Evolutionary conservation across 768 basidiomycete species (phyloP).

Genomic region (Collybiopsis confluens): DNA sequence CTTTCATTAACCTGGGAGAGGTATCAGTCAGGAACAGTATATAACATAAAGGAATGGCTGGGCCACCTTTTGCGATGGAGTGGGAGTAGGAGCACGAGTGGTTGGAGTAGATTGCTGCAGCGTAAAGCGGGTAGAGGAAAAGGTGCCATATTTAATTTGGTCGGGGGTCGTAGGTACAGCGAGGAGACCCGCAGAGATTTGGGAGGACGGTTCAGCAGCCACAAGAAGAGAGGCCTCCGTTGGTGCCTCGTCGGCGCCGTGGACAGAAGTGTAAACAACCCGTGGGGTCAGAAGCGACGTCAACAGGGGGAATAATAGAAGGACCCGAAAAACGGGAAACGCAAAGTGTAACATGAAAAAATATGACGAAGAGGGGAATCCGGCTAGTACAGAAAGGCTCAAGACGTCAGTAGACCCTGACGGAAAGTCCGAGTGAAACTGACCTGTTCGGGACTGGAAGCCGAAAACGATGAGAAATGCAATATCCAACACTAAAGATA

Average conservation of each 20-base stretch:
- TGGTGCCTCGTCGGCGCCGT: slow-evolving; percentile 32
- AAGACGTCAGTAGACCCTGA: slow-evolving; percentile 13
- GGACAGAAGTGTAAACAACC: slow-evolving; percentile 54
- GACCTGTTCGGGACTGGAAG: slow-evolving; percentile 32
- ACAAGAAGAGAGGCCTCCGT: slow-evolving; percentile 53
- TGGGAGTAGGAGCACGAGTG: slow-evolving; percentile 49
- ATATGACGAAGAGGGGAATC: slow-evolving; percentile 12
- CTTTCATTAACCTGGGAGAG: slow-evolving; percentile 32
- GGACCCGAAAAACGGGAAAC: slow-evolving; percentile 62
- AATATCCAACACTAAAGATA: slow-evolving; percentile 57
- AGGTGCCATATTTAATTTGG: slow-evolving; percentile 72
- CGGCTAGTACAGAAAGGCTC: slow-evolving; percentile 11
- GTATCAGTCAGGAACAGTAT: slow-evolving; percentile 7
- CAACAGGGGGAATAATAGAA: slow-evolving; percentile 59
- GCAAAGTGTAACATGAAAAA: slow-evolving; percentile 37
- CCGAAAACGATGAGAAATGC: slow-evolving; percentile 53
- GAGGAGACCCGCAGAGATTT: slow-evolving; percentile 49
- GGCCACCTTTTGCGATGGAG: slow-evolving; percentile 27
- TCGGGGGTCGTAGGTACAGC: slow-evolving; percentile 36
- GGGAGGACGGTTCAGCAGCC: slow-evolving; percentile 35
- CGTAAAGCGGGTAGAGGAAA: slow-evolving; percentile 47
- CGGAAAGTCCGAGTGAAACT: slow-evolving; percentile 11
- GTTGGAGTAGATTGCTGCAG: slow-evolving; percentile 49
- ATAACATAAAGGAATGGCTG: background rate
- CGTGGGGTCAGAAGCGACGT: slow-evolving; percentile 60